Base-by-base conservation (phyloP, 23 red algal species). In the Gracilariopsis chorda region DNA sequence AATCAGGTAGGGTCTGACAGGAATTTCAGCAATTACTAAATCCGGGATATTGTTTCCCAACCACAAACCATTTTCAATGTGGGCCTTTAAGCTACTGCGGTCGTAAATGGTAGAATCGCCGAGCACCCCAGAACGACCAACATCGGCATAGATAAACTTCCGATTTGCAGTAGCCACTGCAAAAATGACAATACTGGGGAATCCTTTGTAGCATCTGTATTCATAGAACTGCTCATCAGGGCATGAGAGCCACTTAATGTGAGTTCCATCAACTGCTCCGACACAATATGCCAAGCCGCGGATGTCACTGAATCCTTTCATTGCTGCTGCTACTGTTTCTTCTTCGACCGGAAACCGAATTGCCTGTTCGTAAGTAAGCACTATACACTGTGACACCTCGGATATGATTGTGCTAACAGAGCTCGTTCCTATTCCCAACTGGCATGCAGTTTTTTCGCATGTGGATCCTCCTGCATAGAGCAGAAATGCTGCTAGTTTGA, bases 191-290 rank as follows among this genome's bases (percentile, higher is more conserved):
- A 80, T 44, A 23, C 47, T 55, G 48, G 75, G 45, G 43, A 30
- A 80, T 7, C 75, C 7, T 52, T 80, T 80, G 75, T 80, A 80
- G 52, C 75, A 80, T 53, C 75, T 17, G 43, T 80, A 80, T 25
- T 80, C 75, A 44, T 51, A 80, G 32, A 29, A 56, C 48, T 52
- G 75, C 29, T 44, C 24, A 12, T 80, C 41, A 7, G 75, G 75
- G 27, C 75, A 80, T 12, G 51, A 4, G 7, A 55, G 6, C 75
- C 75, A 80, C 35, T 32, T 52, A 46, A 92, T 56, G 32, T 92
- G 92, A 17, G 57, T 73, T 25, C 47, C 57, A 32, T 85, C 95
- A 11, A 98, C 82, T 2, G 91, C 95, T 4, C 91, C 95, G 58
- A 98, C 49, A 55, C 49, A 55, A n/a, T 55, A 55, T n/a, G 49